Evolutionary conservation across 768 basidiomycete genomes (phyloP).

Genomic region (Mycena metata): DNA sequence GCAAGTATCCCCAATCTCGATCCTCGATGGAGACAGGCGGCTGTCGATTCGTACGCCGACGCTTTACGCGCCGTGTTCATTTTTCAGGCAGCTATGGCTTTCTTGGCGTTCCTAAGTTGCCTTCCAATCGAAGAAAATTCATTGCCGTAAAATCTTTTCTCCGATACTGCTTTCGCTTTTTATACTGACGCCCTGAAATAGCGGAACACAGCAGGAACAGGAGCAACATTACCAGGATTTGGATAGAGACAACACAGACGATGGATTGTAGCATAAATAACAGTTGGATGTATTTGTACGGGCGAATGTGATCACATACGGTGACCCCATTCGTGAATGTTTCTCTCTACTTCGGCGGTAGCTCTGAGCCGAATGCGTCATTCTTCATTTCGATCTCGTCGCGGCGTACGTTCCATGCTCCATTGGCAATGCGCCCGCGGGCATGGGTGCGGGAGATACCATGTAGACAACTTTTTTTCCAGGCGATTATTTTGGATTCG

Average conservation of each 20-base stretch:
- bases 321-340: background rate
- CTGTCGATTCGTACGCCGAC: slow-evolving; percentile 82
- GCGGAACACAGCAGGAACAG: slow-evolving; percentile 75
- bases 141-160: slow-evolving; percentile 63
- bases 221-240: slow-evolving; percentile 62
- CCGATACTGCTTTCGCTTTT: slow-evolving; percentile 2
- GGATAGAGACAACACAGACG: slow-evolving; percentile 36
- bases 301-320: background rate
- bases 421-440: background rate
- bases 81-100: slow-evolving; percentile 76
- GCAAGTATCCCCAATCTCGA: slow-evolving; percentile 77
- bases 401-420: slow-evolving; percentile 3
- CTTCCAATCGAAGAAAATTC: slow-evolving; percentile 83
- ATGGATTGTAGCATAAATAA: slow-evolving; percentile 46
- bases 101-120: slow-evolving; percentile 76
- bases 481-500: slow-evolving; percentile 45
- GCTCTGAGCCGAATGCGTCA: background rate
- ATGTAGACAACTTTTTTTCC: slow-evolving; percentile 4
- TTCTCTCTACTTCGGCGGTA: background rate
- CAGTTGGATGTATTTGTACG: slow-evolving; percentile 35
- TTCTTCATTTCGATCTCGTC: slow-evolving; percentile 30
- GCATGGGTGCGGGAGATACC: background rate
- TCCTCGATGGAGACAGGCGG: slow-evolving; percentile 67
- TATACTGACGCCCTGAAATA: slow-evolving; percentile 44
- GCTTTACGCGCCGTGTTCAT: slow-evolving; percentile 88